Evolutionary conservation across 2,329 filamentous ascomycete species (phyloP), one percentile per base, ranked within the genome.

Genomic region (Chaetomium globosum): DNA sequence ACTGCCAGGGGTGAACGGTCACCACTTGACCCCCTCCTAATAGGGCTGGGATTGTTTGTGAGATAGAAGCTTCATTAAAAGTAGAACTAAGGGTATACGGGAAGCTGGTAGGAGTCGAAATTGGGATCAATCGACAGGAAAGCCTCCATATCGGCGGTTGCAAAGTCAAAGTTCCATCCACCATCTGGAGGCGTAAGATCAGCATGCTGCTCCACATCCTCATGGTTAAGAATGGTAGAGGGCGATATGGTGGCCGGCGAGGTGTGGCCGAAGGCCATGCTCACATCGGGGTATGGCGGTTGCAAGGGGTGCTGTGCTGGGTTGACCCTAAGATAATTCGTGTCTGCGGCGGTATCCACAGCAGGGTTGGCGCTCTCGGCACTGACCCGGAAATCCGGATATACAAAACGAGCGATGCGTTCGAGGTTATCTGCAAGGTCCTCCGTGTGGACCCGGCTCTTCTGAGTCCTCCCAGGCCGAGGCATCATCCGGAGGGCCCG

Each of bases 301-400:
- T 39, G 46, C 13, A 26, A 21, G 26, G 28, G 39, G 16, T 33
- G 57, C n/a, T 59, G 57, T 7, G 46, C 19, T 0, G 31, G 10
- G 43, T 19, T 51, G 26, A 30, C 26, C 30, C 9, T 10, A 16
- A 26, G 21, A n/a, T 23, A 8, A 19, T 33, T 8, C 26, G 33
- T 12, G 19, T 51, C 55, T 21, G 26, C 39, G 0, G 9, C 13
- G 7, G 12, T 51, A 31, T 10, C 57, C 30, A 16, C 57, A 28
- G 21, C 57, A 59, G 28, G 46, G 57, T 26, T 36, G 30, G 51
- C 19, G 8, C 12, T 19, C 28, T 52, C 28, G 4, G 57, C n/a
- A 4, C n/a, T 52, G 46, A 21, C 57, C 39, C 57, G 57, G 57
- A 59, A 59, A 59, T 59, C 57, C 57, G 46, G 57, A 52, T 59